Percentiles rank a stretch among this genome's conserved stretches.
These are phyloP conservation scores for Pichia rugopelliculosa DNA, from an alignment of 805 yeast genomes.

Conservation along the genomic window DNA sequence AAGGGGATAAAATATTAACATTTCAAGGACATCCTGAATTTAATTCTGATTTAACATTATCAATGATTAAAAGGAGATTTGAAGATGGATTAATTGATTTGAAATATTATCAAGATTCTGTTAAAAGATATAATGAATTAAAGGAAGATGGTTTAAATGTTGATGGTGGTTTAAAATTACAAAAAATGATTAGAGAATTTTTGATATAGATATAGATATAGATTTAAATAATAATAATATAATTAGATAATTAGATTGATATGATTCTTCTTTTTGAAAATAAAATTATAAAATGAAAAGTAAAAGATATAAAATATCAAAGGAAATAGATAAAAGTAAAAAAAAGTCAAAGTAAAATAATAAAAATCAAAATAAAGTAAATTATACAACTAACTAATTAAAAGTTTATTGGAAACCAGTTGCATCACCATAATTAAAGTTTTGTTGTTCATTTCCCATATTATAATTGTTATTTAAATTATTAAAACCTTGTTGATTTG, in stretches of 20 bases:
- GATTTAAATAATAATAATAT: neutral
- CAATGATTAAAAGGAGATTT: conserved; percentile 4
- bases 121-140: conserved; percentile 1
- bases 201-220: neutral
- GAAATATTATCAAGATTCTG: conserved; percentile 3
- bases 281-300: neutral
- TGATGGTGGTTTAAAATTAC: conserved; percentile 4
- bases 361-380: conserved; percentile 1
- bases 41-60: conserved; percentile 26
- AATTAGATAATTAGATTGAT: neutral
- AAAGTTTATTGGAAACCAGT: conserved; percentile 12
- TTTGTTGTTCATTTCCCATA: conserved; percentile 7
- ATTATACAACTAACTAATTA: neutral
- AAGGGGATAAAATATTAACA: conserved; percentile 45
- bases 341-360: neutral
- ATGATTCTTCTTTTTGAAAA: no score
- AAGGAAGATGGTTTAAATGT: conserved; percentile 4
- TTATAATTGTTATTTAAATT: conserved; percentile 4
- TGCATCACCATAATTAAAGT: conserved; percentile 12
- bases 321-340: neutral
- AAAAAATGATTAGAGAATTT: conserved; percentile 2
- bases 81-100: conserved; percentile 9
- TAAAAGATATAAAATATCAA: neutral
- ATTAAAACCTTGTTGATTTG: conserved; percentile 8
- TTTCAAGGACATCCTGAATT: conserved; percentile 94